Evolutionary conservation across 345 rosid species (phyloP).

Genomic region (Hevea brasiliensis): DNA sequence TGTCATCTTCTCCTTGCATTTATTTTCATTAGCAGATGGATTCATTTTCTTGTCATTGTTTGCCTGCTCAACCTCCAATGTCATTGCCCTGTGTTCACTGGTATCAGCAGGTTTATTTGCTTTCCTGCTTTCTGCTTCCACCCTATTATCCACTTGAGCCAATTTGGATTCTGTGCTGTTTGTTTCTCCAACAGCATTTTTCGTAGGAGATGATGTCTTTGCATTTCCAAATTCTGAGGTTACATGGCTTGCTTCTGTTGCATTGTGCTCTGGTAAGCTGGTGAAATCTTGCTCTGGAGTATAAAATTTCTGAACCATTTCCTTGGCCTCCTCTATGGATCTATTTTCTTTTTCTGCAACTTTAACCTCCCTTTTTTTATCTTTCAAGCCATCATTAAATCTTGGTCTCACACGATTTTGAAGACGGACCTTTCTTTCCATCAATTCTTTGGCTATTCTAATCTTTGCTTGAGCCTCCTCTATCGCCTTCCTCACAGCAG

Average conservation of each 20-base stretch:
- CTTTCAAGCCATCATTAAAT: constrained; percentile 34
- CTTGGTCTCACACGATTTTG: constrained; percentile 40
- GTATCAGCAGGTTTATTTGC: constrained; percentile 19
- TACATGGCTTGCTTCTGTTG: constrained; percentile 17
- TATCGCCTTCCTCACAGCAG: constrained; percentile 81
- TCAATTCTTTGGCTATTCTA: constrained; percentile 67
- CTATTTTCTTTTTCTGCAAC: constrained; percentile 35
- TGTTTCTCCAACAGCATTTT: constrained; percentile 28
- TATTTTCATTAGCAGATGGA: constrained; percentile 22
- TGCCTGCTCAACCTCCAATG: constrained; percentile 30
- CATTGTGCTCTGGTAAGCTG: constrained; percentile 18
- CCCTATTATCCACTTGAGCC: constrained; percentile 30
- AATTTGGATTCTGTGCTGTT: constrained; percentile 25
- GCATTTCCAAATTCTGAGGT: constrained; percentile 23
- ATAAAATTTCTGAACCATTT: constrained; percentile 22
- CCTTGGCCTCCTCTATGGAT: constrained; percentile 34
- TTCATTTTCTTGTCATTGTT: constrained; percentile 39
- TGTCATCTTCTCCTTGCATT: constrained; percentile 29
- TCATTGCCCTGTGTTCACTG: neutral
- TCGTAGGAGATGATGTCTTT: constrained; percentile 16
- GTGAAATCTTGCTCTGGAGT: constrained; percentile 28
- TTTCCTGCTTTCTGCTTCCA: constrained; percentile 36
- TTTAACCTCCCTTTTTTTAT: constrained; percentile 32
- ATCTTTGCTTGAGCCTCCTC: constrained; percentile 84
- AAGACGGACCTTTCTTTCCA: constrained; percentile 65